Base-by-base conservation (phyloP, 2,329 filamentous ascomycete genomes). In the Fusarium xyrophilum region DNA sequence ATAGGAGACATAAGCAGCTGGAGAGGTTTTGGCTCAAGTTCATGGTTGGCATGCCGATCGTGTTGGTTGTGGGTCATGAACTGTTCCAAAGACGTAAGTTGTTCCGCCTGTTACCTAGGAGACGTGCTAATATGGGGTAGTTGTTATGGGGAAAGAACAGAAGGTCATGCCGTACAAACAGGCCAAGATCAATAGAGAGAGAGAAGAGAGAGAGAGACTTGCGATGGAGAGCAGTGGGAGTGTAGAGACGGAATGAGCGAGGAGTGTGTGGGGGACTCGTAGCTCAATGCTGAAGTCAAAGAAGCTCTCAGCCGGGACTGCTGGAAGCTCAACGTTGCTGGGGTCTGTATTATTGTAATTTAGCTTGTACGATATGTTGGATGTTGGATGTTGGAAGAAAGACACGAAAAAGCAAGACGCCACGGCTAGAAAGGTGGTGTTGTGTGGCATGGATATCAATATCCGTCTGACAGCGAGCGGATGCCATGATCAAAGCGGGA, bases 51-150 rank as follows among this genome's bases (percentile, higher is more conserved):
- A 69, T 86, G 75, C 86, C 86, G 4, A 82, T 88, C 33, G 70
- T 87, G 7, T 63, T 87, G 17, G 85, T 88, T 51, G 85, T 84
- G 28, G 86, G 85, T 25, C 88, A 85, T 65, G 82, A 81, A 53
- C 73, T 88, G 5, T 87, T 84, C 74, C 81, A 86, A 46, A 76
- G 83, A 75, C 71, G 83, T 84, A 60, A 77, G 83, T 80, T 36
- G 10, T 11, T 17, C 13, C 7, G 17, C 10, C 6, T n/a, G 9
- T 14, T 7, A 6, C 7, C 2, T 1, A 13, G 6, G 6, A 3
- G 15, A 28, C 12, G 19, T 14, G 15, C 63, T 70, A 50, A 65
- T 4, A 7, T 13, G 13, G 15, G 7, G 17, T 46, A 79, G 76
- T 80, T 68, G 76, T 67, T 9, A 60, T 78, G 46, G 77, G 77